Evolutionary conservation across 257 asterid genomes (phyloP).

Genomic region (Solanum ossicruentum): DNA sequence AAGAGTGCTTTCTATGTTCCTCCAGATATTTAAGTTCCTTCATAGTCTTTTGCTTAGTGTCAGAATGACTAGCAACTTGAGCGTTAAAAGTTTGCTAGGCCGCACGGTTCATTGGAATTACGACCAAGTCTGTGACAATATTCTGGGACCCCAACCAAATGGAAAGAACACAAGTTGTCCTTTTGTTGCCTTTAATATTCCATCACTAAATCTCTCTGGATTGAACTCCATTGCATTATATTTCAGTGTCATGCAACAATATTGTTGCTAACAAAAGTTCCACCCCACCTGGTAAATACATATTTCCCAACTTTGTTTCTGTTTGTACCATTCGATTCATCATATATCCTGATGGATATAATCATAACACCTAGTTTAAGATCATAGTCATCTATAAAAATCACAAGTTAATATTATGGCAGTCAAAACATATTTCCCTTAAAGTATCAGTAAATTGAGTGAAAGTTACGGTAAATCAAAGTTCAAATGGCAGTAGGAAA

Average conservation of each 20-base stretch:
- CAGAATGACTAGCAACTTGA: too few species aligned
- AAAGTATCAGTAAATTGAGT: background rate
- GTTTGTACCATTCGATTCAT: background rate
- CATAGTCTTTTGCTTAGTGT: too few species aligned
- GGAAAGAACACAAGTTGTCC: conserved; percentile 7
- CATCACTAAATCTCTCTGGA: conserved; percentile 13
- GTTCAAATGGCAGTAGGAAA: background rate
- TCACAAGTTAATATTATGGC: background rate
- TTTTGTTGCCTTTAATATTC: conserved; percentile 6
- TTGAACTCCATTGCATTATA: conserved; percentile 15
- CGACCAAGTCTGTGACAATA: too few species aligned
- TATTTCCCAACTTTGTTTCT: background rate
- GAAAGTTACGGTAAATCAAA: background rate
- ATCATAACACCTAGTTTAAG: conserved; percentile 7
- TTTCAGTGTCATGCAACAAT: conserved; percentile 5
- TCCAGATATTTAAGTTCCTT: too few species aligned
- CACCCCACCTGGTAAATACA: background rate
- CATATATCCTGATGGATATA: conserved; percentile 2
- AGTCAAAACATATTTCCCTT: too few species aligned
- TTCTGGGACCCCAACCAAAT: conserved; percentile 12
- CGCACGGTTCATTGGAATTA: too few species aligned
- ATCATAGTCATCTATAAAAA: conserved; percentile 7
- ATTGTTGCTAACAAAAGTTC: background rate
- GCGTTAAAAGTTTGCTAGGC: too few species aligned
- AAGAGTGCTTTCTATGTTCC: too few species aligned